Conservation (phyloP, 257 asterid species). For the Rauvolfia tetraphylla region DNA sequence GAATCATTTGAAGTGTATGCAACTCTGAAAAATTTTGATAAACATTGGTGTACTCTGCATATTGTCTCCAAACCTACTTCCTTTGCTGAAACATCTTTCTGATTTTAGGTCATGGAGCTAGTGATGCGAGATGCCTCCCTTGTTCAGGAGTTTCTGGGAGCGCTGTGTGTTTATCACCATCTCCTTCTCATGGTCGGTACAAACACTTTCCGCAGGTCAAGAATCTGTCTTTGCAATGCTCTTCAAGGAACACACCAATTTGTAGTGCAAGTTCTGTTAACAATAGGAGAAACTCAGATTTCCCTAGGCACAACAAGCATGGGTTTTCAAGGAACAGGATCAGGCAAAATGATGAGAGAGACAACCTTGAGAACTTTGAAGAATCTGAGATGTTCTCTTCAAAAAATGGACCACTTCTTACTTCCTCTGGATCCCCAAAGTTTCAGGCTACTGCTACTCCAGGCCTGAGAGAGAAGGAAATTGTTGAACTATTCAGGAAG, state of each 20-base stretch:
- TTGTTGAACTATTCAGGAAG: slow-evolving; percentile 83
- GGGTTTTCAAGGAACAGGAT: slow-evolving; percentile 64
- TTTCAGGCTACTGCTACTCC: slow-evolving; percentile 70
- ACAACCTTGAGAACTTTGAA: slow-evolving; percentile 53
- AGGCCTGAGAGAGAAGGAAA: slow-evolving; percentile 89
- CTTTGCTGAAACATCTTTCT: not conserved
- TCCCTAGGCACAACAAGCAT: slow-evolving; percentile 62
- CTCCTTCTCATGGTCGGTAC: slow-evolving; percentile 37
- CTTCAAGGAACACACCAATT: slow-evolving; percentile 34
- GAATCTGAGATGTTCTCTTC: slow-evolving; percentile 62
- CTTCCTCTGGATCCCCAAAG: slow-evolving; percentile 47
- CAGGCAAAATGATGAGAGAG: slow-evolving; percentile 59
- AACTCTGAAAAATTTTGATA: not conserved
- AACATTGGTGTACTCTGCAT: not conserved
- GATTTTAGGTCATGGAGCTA: slow-evolving; percentile 57
- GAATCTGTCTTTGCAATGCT: slow-evolving; percentile 31
- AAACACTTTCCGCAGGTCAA: slow-evolving; percentile 37
- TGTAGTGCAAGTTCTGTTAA: slow-evolving; percentile 62
- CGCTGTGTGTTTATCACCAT: slow-evolving; percentile 42
- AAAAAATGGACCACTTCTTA: slow-evolving; percentile 65
- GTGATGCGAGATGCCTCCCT: slow-evolving; percentile 55
- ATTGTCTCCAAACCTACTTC: not conserved
- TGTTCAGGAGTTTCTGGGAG: slow-evolving; percentile 56
- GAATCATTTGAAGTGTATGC: not conserved
- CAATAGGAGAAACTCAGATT: slow-evolving; percentile 67